Conservation (phyloP, 768 basidiomycete species). For the Coprinopsis marcescibilis region DNA sequence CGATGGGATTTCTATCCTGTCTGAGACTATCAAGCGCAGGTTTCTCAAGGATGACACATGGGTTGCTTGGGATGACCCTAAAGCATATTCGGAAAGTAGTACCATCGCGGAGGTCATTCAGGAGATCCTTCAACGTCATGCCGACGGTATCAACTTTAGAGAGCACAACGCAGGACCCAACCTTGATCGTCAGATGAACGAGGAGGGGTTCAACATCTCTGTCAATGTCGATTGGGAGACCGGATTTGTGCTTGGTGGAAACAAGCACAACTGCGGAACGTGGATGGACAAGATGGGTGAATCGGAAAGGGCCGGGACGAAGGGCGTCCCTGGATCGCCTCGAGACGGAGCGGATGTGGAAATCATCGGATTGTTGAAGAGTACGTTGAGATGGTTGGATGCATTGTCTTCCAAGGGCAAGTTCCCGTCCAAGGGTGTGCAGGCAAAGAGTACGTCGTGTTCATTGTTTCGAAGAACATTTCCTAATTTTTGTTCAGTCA, state of each 20-base stretch:
- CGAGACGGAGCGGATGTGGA: slow-evolving; percentile 95
- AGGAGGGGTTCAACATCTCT: slow-evolving; percentile 89
- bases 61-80: slow-evolving; percentile 85
- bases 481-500: slow-evolving; percentile 41
- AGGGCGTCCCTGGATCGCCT: slow-evolving; percentile 93
- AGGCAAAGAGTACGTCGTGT: slow-evolving; percentile 60
- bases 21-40: slow-evolving; percentile 81
- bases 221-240: slow-evolving; percentile 96
- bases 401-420: slow-evolving; percentile 54
- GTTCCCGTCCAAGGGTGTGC: slow-evolving; percentile 90
- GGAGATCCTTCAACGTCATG: slow-evolving; percentile 93
- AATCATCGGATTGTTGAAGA: slow-evolving; percentile 90
- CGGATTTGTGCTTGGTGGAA: slow-evolving; percentile 87
- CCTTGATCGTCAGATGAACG: slow-evolving; percentile 95
- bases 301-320: slow-evolving; percentile 84
- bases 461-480: background rate
- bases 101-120: slow-evolving; percentile 94
- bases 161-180: slow-evolving; percentile 96
- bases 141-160: slow-evolving; percentile 85
- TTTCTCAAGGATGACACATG: slow-evolving; percentile 94
- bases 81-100: slow-evolving; percentile 75
- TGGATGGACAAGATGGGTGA: slow-evolving; percentile 99
- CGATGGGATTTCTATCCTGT: slow-evolving; percentile 73
- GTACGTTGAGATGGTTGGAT: slow-evolving; percentile 86
- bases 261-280: slow-evolving; percentile 79